Conservation (phyloP, 225 moss, liverwort and hornwort species). For the Pleurozium schreberi region DNA sequence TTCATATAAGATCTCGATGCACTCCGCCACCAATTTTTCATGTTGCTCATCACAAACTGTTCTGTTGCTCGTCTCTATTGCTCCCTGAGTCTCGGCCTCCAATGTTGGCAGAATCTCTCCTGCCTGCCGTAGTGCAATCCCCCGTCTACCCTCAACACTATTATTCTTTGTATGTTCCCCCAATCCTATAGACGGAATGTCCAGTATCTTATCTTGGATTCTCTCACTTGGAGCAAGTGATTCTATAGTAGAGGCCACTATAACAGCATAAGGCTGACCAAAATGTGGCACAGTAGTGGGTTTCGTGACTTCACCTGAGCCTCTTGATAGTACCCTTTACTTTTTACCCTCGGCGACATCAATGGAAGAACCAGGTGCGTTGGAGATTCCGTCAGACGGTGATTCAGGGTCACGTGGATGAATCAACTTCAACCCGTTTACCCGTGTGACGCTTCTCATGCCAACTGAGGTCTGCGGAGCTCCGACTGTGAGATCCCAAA, state of each 20-base stretch:
- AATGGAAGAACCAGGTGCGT: not conserved
- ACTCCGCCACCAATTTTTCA: too few species aligned
- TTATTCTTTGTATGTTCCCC: not conserved
- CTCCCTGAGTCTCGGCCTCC: too few species aligned
- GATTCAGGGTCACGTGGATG: not conserved
- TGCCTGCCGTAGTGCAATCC: too few species aligned
- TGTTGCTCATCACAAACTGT: too few species aligned
- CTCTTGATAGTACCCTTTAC: not conserved
- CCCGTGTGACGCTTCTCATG: too few species aligned
- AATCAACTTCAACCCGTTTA: not conserved
- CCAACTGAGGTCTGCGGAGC: too few species aligned
- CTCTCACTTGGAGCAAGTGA: not conserved
- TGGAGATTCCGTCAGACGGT: not conserved
- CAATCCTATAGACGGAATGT: too few species aligned
- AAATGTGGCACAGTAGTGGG: not conserved
- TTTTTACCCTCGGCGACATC: not conserved
- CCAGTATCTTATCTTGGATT: not conserved
- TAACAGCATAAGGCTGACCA: not conserved
- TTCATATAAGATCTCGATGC: too few species aligned
- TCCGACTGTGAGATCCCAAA: too few species aligned
- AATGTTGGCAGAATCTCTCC: too few species aligned
- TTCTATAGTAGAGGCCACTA: not conserved
- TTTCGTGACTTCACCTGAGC: not conserved
- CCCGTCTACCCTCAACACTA: too few species aligned
- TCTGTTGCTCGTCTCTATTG: too few species aligned